phyloP scores from a whole-genome alignment of 1,284 basidiomycete species.

The Microbotryomycetes sp. region DNA sequence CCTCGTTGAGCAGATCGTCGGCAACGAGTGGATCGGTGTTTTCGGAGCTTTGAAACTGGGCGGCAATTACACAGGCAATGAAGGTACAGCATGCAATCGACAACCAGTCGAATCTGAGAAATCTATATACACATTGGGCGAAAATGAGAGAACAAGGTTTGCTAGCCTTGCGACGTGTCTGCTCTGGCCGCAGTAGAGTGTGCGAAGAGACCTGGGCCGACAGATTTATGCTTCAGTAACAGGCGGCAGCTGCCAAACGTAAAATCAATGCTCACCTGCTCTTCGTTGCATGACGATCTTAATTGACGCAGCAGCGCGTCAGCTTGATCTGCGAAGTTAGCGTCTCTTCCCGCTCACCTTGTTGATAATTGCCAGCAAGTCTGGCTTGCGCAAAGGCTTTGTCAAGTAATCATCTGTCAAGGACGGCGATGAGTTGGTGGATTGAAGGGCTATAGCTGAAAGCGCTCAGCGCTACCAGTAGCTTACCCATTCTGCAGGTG shows the following conservation, averaged over 20 bases:
- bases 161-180: neutral
- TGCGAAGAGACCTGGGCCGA: neutral
- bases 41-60: too few species aligned
- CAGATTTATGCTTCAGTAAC: neutral
- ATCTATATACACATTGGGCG: too few species aligned
- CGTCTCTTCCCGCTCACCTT: constrained; percentile 9
- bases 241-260: too few species aligned
- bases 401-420: constrained; percentile 45
- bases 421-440: too few species aligned
- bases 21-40: too few species aligned
- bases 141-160: neutral
- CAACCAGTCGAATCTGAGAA: too few species aligned
- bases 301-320: neutral
- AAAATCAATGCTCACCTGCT: neutral
- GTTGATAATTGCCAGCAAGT: constrained; percentile 36
- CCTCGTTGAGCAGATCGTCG: too few species aligned
- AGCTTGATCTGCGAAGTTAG: neutral
- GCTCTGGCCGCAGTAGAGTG: neutral
- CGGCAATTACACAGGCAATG: too few species aligned
- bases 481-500: constrained; percentile 13
- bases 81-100: too few species aligned
- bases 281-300: constrained; percentile 11
- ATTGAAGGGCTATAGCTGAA: neutral
- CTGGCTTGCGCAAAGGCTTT: constrained; percentile 42
- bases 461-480: neutral